Conservation (phyloP, 2,329 filamentous ascomycete genomes). For the Arthroderma sp. region DNA sequence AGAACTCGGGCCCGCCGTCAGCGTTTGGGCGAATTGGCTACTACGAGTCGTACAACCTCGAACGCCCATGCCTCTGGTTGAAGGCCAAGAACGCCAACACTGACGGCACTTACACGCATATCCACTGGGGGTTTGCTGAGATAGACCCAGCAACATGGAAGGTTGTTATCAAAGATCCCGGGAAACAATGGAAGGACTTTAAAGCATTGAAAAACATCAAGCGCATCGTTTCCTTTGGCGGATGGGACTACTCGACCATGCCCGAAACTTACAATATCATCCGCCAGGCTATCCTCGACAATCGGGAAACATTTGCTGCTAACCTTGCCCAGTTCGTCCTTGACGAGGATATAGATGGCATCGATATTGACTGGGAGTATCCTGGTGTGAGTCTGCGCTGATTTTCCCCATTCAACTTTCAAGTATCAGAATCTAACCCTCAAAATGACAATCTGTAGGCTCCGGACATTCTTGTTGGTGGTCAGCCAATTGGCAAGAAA, state of each 20-base stretch:
- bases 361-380: slow-evolving; percentile 27
- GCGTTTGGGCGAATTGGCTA: slow-evolving; percentile 16
- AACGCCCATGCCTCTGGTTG: slow-evolving; percentile 20
- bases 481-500: slow-evolving; percentile 17
- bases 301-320: slow-evolving; percentile 27
- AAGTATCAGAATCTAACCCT: no score
- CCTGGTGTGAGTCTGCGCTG: slow-evolving; percentile 16
- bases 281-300: slow-evolving; percentile 22
- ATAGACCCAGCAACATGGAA: slow-evolving; percentile 14
- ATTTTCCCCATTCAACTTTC: no score
- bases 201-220: neutral
- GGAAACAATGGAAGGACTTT: slow-evolving; percentile 9
- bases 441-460: neutral
- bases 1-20: slow-evolving; percentile 12
- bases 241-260: slow-evolving; percentile 30
- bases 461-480: slow-evolving; percentile 20
- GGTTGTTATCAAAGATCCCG: slow-evolving; percentile 21
- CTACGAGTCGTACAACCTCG: slow-evolving; percentile 20
- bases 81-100: slow-evolving; percentile 14
- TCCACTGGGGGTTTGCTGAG: slow-evolving; percentile 25
- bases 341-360: slow-evolving; percentile 28
- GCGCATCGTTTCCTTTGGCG: slow-evolving; percentile 21
- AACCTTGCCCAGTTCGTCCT: slow-evolving; percentile 29
- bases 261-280: slow-evolving; percentile 26
- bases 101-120: slow-evolving; percentile 13